Evolutionary conservation across 345 rosid species (phyloP), one percentile per base, ranked within the genome.

Genomic region (Dovyalis caffra): DNA sequence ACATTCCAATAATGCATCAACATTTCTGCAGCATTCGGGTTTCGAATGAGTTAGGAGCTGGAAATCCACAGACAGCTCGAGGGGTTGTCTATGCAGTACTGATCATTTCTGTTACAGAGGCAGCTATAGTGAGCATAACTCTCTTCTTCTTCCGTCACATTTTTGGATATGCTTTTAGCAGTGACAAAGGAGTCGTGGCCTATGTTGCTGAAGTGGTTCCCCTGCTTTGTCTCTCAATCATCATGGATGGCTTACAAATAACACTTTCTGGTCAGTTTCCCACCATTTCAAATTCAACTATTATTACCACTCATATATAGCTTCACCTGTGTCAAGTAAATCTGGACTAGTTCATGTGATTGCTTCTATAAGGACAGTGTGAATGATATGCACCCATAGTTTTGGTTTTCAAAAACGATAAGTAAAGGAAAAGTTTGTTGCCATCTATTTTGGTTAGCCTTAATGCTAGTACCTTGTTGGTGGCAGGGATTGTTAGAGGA

Each of bases 41-140:
- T 21, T 68, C 81, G 26, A 78, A 78, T 32, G 81, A 78, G 61
- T 38, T 78, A 33, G 78, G 82, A 64, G 75, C 78, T 2, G 78
- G 71, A 53, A 74, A 74, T 26, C 47, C 74, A 62, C 37, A 28
- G 20, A 72, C 75, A 25, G 79, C 82, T 2, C 70, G 60, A 3
- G 38, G 34, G 23, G 66, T 68, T 40, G 76, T 66, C 35, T 31
- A 65, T 33, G 60, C 37, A 2, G 57, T 65, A 6, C n/a, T 78
- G 38, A 23, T 68, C 32, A 25, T 68, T 25, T 31, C 75, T 37
- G 43, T 61, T 20, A 37, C 66, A 56, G 72, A 79, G 43, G 25
- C 64, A 20, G 29, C 35, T 57, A 33, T 64, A 23, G 72, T 75
- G 31, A 58, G 75, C 68, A 10, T 66, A 66, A 60, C 38, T 38